Evolutionary conservation across 2,329 filamentous ascomycete genomes (phyloP).

Genomic region (Nigrospora oryzae): DNA sequence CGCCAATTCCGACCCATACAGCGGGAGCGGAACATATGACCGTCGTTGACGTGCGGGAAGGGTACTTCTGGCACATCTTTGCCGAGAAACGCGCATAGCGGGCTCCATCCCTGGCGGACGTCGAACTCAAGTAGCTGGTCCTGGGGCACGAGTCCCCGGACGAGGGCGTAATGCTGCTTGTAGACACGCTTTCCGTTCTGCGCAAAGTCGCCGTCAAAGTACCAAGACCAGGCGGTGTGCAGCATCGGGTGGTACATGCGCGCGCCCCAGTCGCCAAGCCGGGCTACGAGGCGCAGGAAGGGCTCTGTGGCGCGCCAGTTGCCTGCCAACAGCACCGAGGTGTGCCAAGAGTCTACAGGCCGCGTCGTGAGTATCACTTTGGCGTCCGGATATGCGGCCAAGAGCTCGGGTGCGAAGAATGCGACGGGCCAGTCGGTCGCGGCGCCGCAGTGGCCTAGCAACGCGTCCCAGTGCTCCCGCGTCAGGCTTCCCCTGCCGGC

Average conservation of each 20-base stretch:
- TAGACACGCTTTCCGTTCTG: conserved; percentile 57
- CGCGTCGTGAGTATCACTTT: conserved; percentile 1
- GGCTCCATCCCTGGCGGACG: conserved; percentile 25
- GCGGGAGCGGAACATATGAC: conserved; percentile 35
- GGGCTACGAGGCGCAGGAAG: conserved; percentile 47
- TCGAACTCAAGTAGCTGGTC: conserved; percentile 21
- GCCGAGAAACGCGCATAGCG: conserved; percentile 25
- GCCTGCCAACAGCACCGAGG: too few species aligned
- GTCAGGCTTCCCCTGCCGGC: background rate
- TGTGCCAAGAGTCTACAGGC: background rate
- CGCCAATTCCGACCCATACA: conserved; percentile 33
- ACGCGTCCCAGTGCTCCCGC: background rate
- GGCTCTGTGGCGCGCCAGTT: conserved; percentile 57
- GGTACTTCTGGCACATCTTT: conserved; percentile 20
- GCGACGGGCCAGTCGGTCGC: background rate
- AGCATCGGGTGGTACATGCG: conserved; percentile 64
- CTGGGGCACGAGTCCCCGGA: conserved; percentile 17
- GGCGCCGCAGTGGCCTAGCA: background rate
- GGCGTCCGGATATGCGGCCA: background rate
- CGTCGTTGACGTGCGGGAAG: conserved; percentile 40
- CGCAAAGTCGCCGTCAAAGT: conserved; percentile 61
- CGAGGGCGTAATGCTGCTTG: conserved; percentile 23
- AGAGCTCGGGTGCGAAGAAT: background rate
- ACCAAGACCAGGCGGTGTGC: conserved; percentile 59
- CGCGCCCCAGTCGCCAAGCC: conserved; percentile 52